Evolutionary conservation across 2,329 filamentous ascomycete species (phyloP), one percentile per base, ranked within the genome.

Genomic region (Sphaerulina populicola): DNA sequence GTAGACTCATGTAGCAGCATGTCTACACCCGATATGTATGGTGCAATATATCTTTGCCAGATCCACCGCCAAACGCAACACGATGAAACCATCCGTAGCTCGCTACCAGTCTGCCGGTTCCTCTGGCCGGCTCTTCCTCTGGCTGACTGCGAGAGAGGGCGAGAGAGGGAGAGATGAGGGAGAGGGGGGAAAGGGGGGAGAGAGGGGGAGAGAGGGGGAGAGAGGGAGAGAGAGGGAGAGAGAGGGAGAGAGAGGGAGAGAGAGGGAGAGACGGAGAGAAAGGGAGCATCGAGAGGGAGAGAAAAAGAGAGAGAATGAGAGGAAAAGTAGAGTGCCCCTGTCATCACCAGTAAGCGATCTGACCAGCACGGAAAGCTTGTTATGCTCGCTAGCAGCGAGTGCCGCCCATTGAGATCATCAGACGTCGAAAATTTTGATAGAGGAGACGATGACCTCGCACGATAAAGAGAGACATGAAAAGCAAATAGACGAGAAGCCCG

Each of bases 321-420:
- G n/a, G n/a, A n/a, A n/a, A n/a, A n/a, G n/a, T n/a, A n/a, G 18
- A 18, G 18, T 3, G 18, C 18, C 50, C 50, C 37, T 45, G 36
- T 41, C 49, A 35, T 33, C 45, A 31, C 18, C 18, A 29, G 51
- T 46, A 49, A 49, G 51, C 51, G 42, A 53, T 53, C 41, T n/a
- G 12, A 33, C 39, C 42, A 29, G 27, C 38, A 49, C 49, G 41
- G 27, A 49, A 49, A 45, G 47, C 31, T 40, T 44, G 10, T 15
- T 35, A 8, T 12, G 42, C 42, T 50, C 48, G 48, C 48, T 48
- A 48, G 51, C 35, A 38, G 30, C 51, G 37, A 41, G 39, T 47
- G 37, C 49, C 51, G 47, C 47, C 47, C 37, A 33, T 40, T 49
- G 41, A 49, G 46, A 53, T 53, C 51, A 53, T 42, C 50, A 31